Base-by-base conservation (phyloP, 1,139 yeast species). In the Yarrowia galli region DNA sequence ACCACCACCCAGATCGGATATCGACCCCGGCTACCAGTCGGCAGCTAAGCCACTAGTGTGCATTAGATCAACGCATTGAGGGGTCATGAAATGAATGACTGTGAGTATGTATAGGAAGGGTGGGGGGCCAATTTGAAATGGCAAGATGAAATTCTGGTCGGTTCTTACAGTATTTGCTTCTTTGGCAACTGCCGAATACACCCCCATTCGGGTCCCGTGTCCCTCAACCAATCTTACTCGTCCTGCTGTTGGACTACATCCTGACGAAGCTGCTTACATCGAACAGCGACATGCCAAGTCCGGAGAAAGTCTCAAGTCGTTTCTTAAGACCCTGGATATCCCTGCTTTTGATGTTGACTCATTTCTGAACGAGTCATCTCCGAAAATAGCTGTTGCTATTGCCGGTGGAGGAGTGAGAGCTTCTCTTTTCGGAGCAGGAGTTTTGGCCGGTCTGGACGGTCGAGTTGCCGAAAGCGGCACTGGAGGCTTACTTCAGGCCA, bases 321-420 rank as follows among this genome's bases (percentile, higher is more conserved):
- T 20, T 75, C 79, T 92, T 67, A 77, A 81, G 13, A 80, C 84
- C 25, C 85, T 91, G 3, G 85, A 87, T 67, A 74, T 89, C 73
- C 78, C 84, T 4, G 88, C 85, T 73, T 88, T 90, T 72, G 84
- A 87, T 72, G 84, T 86, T 1, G 58, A 53, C n/a, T 7, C 43
- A 12, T 53, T 53, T 16, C 32, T 53, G 32, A 9, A 15, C n/a
- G 73, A 80, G 76, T 78, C 83, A 38, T 78, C 80, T 23, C 81
- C 85, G 67, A 82, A 79, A 63, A 81, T 91, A 67, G 97, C 89
- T 3, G 75, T 92, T 18, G 92, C 97, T 3, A 89, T 91, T 75
- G 87, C 95, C 8, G 98, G 98, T 49, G 98, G 98, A 74, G 96
- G 97, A 5, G 92, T 91, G 78, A 84, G 98, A 69, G 97, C 97